Conservation (phyloP, 2,329 filamentous ascomycete genomes). For the Xylariaceae sp. region DNA sequence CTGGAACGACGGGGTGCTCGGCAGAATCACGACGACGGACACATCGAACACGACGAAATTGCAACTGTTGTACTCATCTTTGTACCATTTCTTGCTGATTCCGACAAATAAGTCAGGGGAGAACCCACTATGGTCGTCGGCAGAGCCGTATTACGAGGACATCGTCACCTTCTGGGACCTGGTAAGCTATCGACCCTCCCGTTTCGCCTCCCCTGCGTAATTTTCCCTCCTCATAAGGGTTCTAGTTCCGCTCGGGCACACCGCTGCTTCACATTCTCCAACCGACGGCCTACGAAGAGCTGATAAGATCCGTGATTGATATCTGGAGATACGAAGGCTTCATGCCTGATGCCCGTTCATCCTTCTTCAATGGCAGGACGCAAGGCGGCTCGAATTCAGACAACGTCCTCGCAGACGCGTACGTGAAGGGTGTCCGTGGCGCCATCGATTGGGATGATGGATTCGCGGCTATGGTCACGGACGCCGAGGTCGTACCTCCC, state of each 20-base stretch:
- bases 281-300: constrained; percentile 56
- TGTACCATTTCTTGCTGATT: constrained; percentile 65
- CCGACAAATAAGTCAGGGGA: constrained; percentile 67
- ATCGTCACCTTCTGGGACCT: constrained; percentile 64
- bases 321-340: constrained; percentile 61
- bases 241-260: constrained; percentile 58
- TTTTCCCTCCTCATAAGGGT: not conserved
- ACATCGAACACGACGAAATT: constrained; percentile 48
- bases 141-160: constrained; percentile 66
- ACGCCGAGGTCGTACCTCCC: constrained; percentile 58
- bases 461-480: constrained; percentile 58
- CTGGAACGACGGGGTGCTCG: constrained; percentile 59
- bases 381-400: constrained; percentile 68
- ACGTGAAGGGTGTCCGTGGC: constrained; percentile 60
- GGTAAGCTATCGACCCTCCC: constrained; percentile 26
- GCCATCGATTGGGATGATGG: constrained; percentile 59
- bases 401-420: constrained; percentile 67
- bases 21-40: constrained; percentile 57
- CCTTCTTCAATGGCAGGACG: constrained; percentile 62
- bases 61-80: constrained; percentile 57
- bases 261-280: constrained; percentile 61
- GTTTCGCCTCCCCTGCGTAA: not conserved
- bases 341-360: constrained; percentile 60
- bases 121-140: constrained; percentile 59
- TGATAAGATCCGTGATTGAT: constrained; percentile 62